A percentile compares a stretch with the other conserved stretches of the same genome.
These are phyloP conservation scores for California macrophylla DNA, from an alignment of 441 rosid genomes.

Conservation along the genomic window DNA sequence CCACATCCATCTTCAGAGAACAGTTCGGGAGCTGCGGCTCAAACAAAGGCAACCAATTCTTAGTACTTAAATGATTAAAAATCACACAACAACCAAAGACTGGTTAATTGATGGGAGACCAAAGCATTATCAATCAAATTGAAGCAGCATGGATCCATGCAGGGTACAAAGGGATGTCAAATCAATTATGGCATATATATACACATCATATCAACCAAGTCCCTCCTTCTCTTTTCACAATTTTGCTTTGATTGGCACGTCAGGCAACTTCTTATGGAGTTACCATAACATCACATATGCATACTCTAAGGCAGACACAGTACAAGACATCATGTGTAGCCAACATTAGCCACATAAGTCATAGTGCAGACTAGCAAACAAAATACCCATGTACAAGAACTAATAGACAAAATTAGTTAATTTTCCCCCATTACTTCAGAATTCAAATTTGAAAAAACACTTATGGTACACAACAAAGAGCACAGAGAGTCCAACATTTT, in stretches of 20 bases:
- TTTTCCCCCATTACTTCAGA: neutral
- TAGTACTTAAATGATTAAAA: neutral
- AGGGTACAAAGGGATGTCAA: neutral
- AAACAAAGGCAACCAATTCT: conserved; percentile 8
- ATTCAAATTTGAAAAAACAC: neutral
- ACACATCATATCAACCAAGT: neutral
- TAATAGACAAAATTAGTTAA: neutral
- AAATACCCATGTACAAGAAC: neutral
- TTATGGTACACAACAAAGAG: neutral
- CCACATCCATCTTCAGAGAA: conserved; percentile 45
- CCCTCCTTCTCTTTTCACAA: neutral
- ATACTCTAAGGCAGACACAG: no score
- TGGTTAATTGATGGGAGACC: neutral
- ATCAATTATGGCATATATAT: neutral
- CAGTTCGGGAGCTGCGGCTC: conserved; percentile 47
- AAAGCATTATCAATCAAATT: neutral
- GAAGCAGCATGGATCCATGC: neutral
- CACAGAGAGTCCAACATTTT: neutral
- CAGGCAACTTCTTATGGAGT: no score
- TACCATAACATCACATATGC: no score
- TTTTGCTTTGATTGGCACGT: neutral
- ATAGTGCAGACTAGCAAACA: neutral
- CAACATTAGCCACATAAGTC: neutral
- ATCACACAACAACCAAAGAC: neutral
- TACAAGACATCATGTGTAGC: no score